Evolutionary conservation across 2,329 filamentous ascomycete species (phyloP).

Genomic region (Nannizziopsis arthrosporioides): DNA sequence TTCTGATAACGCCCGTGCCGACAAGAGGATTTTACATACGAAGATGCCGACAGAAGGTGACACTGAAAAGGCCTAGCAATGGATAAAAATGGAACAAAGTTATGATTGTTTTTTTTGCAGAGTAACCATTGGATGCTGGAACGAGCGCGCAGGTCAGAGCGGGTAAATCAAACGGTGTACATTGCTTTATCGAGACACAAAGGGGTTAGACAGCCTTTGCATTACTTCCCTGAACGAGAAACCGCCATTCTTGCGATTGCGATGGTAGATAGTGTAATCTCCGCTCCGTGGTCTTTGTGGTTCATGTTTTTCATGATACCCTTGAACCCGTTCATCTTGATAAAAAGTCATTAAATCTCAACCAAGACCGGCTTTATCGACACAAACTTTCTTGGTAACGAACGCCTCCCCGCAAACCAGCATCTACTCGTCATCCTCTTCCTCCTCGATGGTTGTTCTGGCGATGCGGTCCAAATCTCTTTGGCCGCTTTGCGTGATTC

Average conservation of each 20-base stretch:
- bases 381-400: slow-evolving; percentile 7
- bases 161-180: neutral
- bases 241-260: slow-evolving; percentile 5
- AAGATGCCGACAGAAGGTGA: slow-evolving; percentile 1
- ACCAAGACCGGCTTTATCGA: slow-evolving; percentile 8
- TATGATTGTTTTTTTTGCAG: neutral
- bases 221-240: neutral
- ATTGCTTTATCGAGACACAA: too few species aligned
- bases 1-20: slow-evolving; percentile 1
- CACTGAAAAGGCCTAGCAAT: neutral
- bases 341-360: slow-evolving; percentile 7
- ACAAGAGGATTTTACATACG: slow-evolving; percentile 1
- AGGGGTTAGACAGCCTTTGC: too few species aligned
- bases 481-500: slow-evolving; percentile 96
- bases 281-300: slow-evolving; percentile 8
- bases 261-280: slow-evolving; percentile 5
- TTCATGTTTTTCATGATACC: neutral
- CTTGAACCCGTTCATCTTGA: neutral
- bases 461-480: slow-evolving; percentile 96
- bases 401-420: neutral
- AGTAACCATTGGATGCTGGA: neutral
- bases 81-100: neutral
- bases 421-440: slow-evolving; percentile 29
- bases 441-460: slow-evolving; percentile 52
- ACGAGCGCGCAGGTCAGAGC: neutral